A percentile compares a stretch with the other conserved stretches of the same genome.
Conservation (phyloP, 2,329 filamentous ascomycete genomes). For the Colletotrichum simmondsii region DNA sequence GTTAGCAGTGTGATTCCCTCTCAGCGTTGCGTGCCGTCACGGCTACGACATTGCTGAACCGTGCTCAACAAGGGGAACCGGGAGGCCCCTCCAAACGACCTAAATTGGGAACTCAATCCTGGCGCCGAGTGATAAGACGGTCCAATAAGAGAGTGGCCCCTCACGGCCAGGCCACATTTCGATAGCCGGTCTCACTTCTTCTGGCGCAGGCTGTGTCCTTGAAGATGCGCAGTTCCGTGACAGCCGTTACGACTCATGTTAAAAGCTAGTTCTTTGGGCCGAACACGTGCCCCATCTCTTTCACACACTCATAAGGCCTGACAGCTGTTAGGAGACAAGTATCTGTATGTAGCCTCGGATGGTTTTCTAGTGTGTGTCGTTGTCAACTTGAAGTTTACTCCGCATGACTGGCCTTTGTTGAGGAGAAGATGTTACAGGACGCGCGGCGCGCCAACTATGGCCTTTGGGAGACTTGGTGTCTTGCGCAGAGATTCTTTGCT, state of each 20-base stretch:
- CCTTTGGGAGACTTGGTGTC: background rate
- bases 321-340: background rate
- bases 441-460: background rate
- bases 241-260: slow-evolving; percentile 6
- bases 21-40: slow-evolving; percentile 2
- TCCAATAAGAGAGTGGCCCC: background rate
- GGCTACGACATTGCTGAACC: slow-evolving; percentile 18
- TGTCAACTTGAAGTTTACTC: background rate
- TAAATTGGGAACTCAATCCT: background rate
- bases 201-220: slow-evolving; percentile 10
- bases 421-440: background rate
- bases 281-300: background rate
- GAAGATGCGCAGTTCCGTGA: background rate
- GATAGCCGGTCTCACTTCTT: background rate
- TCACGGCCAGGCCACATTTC: background rate
- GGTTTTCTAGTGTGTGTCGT: background rate
- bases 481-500: background rate
- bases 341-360: background rate
- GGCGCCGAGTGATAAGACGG: background rate
- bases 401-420: background rate
- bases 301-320: background rate
- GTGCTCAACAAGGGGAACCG: slow-evolving; percentile 3
- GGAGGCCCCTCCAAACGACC: background rate
- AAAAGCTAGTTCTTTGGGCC: background rate
- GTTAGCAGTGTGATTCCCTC: background rate